Evolutionary conservation across 129 eudicot genomes (phyloP), one percentile per base, ranked within the genome.

Genomic region (Rutidosis leptorrhynchoides): DNA sequence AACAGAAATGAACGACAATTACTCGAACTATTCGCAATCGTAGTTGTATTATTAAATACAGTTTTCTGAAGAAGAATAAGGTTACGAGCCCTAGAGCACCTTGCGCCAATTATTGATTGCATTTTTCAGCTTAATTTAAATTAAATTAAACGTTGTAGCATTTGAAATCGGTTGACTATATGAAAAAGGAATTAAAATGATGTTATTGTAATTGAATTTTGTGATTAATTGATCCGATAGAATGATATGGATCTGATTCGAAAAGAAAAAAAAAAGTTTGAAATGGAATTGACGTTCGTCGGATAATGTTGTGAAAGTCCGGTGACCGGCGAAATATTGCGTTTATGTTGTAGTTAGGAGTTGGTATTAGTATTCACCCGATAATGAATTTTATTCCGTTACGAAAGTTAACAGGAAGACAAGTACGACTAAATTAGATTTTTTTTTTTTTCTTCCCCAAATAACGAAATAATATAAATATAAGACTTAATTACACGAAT

Each of bases 81-180:
- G 4, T 71, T 42, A n/a, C 64, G 69, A 51, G 74, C 77, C 78
- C 79, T 60, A 33, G 57, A 23, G 67, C 83, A 77, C 46, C 76
- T 69, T 15, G 72, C 29, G 33, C 72, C 60, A 43, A 75, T 58
- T 20, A 79, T 49, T 26, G 83, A 70, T 62, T 80, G 83, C 89
- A 83, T 83, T 58, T 70, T 62, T 11, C 12, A 10, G 45, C 16
- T 11, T 2, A 37, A 37, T 37, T 35, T 35, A 35, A 35, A 69
- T 28, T 33, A 33, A 72, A 32, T 49, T 27, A 21, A 5, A 48
- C 23, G 48, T 16, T 61, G 61, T 61, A 21, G 67, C 76, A 71
- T 71, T 54, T 37, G 68, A 60, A 59, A 8, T 27, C 58, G 58
- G 5, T 70, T 58, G 64, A 70, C 67, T 61, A 16, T 28, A 45